A percentile compares a stretch with the other conserved stretches of the same genome.
Conservation (phyloP, 2,329 filamentous ascomycete genomes). For the Alternaria ventricosa region DNA sequence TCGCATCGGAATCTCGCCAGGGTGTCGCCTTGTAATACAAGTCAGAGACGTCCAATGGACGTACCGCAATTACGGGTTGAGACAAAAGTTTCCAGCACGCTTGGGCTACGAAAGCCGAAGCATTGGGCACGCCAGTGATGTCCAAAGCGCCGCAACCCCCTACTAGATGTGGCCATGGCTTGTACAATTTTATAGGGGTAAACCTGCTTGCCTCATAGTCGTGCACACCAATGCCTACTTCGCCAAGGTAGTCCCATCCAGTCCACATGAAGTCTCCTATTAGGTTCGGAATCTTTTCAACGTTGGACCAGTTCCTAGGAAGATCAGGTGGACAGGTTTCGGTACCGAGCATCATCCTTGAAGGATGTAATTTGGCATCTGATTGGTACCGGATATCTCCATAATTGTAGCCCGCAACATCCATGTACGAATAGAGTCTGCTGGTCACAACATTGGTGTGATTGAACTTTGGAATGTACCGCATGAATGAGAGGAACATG, state of each 20-base stretch:
- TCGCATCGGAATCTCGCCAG: neutral
- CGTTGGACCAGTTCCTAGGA: neutral
- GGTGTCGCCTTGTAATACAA: neutral
- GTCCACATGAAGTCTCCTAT: neutral
- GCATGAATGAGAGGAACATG: neutral
- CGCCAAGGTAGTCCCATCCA: neutral
- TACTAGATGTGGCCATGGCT: neutral
- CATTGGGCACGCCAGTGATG: neutral
- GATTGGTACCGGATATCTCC: neutral
- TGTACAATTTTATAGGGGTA: neutral
- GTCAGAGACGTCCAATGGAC: neutral
- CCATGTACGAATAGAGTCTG: neutral
- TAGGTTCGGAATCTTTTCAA: neutral
- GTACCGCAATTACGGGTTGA: neutral
- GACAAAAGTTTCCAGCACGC: neutral
- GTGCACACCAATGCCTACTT: neutral
- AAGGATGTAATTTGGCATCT: neutral
- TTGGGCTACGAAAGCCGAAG: neutral
- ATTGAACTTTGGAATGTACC: neutral
- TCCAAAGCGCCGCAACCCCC: neutral
- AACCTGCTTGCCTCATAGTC: neutral
- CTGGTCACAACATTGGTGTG: neutral
- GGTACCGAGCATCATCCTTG: neutral
- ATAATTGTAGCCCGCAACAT: neutral
- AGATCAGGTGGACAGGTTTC: neutral